Base-by-base conservation (phyloP, 164 flowering plant species). In the Euptelea pleiosperma region DNA sequence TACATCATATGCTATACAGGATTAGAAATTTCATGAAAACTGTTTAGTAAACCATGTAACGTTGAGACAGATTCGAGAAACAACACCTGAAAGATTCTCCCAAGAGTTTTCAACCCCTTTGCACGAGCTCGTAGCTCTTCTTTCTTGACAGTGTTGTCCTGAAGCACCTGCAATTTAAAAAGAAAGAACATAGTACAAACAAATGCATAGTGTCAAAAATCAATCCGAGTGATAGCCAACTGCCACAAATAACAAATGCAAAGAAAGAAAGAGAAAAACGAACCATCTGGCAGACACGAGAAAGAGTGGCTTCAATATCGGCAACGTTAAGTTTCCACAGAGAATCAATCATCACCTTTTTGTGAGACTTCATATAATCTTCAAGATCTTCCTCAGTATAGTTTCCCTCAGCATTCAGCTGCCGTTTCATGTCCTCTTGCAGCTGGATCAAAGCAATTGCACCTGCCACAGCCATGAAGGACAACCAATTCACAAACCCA, bases 321-420 rank as follows among this genome's bases (percentile, higher is more conserved):
- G 94, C 97, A 12, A 93, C 99, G 72, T 93, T 93, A 54, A 93
- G 95, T 74, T 93, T 93, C 99, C 99, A 93, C 6, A 93, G 71
- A 21, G 99, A 93, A 77, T 93, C 96, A 60, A 79, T 85, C 96
- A 93, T 86, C 71, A 83, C 31, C 61, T 90, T 83, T 61, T 88
- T 90, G 79, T 93, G 86, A 18, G 95, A 73, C 57, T 77, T 80
- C 84, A 93, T 71, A 73, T 90, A 88, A 52, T 70, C 82, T 71
- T 93, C 97, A 55, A 93, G 89, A 65, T 93, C 88, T 72, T 82
- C 91, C 58, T 93, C 99, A 7, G 96, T 88, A 61, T 85, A 88
- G 70, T 83, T 86, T 52, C 96, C 99, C 69, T 90, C 91, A 24
- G 84, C 77, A 77, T 75, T 93, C n/a, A 85, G 83, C 58, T 93